phyloP scores from a whole-genome alignment of 331 rosid species.

The Telfairia occidentalis region DNA sequence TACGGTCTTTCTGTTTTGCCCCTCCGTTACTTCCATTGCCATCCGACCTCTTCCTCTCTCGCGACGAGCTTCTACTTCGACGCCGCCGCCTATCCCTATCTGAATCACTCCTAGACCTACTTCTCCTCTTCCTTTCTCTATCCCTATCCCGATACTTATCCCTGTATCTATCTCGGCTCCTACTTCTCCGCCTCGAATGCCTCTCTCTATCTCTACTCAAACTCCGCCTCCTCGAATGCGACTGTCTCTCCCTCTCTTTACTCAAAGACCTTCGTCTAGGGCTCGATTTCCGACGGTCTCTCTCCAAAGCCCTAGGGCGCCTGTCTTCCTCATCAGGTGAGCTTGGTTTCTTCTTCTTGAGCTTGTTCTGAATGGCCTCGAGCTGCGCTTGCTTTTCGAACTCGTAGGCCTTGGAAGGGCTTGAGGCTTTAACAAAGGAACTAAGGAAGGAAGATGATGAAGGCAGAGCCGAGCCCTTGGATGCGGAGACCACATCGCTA shows the following conservation, averaged over 20 bases:
- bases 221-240: constrained; percentile 25
- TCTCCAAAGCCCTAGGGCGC: constrained; percentile 53
- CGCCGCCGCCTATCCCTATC: constrained; percentile 30
- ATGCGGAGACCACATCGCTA: constrained; percentile 38
- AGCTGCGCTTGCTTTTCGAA: constrained; percentile 41
- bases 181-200: constrained; percentile 18
- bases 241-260: constrained; percentile 27
- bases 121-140: constrained; percentile 22
- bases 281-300: constrained; percentile 9
- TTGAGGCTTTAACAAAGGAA: constrained; percentile 71
- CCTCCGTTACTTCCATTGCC: constrained; percentile 17
- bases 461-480: constrained; percentile 42
- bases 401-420: constrained; percentile 35
- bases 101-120: constrained; percentile 25
- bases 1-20: constrained; percentile 22
- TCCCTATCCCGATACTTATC: constrained; percentile 16
- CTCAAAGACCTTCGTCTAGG: constrained; percentile 25
- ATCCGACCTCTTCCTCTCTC: constrained; percentile 26
- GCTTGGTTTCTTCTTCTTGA: constrained; percentile 40
- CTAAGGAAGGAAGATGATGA: constrained; percentile 61
- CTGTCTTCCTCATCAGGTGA: constrained; percentile 17
- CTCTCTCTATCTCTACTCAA: constrained; percentile 38
- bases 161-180: constrained; percentile 22
- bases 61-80: constrained; percentile 41
- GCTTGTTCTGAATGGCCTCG: constrained; percentile 63